Evolutionary conservation across 495 filamentous ascomycete species (phyloP).

Genomic region (Amphirosellinia nigrospora): DNA sequence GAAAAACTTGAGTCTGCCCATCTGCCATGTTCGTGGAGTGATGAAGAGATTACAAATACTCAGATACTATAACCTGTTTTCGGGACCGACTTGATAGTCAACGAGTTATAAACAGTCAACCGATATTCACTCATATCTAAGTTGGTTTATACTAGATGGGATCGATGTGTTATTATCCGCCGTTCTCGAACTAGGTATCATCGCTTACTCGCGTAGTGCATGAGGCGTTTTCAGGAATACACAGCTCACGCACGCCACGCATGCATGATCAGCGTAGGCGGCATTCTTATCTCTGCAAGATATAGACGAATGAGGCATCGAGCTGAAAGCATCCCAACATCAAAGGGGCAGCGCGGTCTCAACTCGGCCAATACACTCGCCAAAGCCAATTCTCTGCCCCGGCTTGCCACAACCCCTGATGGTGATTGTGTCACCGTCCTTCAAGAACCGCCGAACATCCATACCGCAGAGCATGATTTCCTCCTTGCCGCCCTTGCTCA

Average conservation of each 20-base stretch:
- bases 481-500: constrained; percentile 69
- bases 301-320: neutral
- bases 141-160: neutral
- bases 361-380: constrained; percentile 68
- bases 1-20: neutral
- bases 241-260: neutral
- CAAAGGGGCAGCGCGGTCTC: constrained; percentile 37
- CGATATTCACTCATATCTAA: neutral
- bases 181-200: neutral
- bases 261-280: neutral
- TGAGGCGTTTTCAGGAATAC: neutral
- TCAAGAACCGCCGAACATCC: constrained; percentile 75
- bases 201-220: neutral
- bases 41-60: constrained; percentile 5
- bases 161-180: neutral
- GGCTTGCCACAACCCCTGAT: constrained; percentile 70
- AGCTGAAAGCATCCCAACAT: neutral
- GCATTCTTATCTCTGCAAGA: neutral
- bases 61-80: neutral
- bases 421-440: constrained; percentile 82
- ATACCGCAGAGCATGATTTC: constrained; percentile 70
- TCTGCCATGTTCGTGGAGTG: neutral
- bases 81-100: neutral
- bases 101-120: neutral
- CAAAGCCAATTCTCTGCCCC: constrained; percentile 72